A percentile compares a stretch with the other conserved stretches of the same genome.
Evolutionary conservation across 257 asterid species (phyloP).

Genomic region (Solanum pimpinellifolium): DNA sequence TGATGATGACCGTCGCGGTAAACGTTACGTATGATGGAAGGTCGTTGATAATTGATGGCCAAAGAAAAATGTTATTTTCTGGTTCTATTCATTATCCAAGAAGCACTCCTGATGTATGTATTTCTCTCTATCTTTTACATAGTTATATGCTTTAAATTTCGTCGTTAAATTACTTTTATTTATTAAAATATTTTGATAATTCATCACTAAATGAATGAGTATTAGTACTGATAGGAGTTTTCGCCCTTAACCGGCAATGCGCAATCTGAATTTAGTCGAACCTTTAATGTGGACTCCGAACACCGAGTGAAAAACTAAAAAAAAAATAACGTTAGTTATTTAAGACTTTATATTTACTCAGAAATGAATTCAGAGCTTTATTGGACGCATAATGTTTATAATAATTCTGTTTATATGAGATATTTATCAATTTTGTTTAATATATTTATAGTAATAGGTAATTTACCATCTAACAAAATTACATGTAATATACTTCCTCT

Average conservation of each 20-base stretch:
- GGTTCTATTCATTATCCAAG: constrained; percentile 90
- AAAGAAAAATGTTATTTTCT: constrained; percentile 55
- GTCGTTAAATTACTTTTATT: no score
- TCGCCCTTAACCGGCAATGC: no score
- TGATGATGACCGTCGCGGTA: constrained; percentile 11
- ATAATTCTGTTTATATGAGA: background rate
- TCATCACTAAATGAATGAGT: background rate
- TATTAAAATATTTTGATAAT: no score
- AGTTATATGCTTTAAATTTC: background rate
- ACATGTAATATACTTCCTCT: background rate
- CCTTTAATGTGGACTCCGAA: accelerated
- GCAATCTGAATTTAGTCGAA: accelerated
- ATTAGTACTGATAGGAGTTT: no score
- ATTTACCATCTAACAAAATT: background rate
- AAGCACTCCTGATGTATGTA: constrained; percentile 71
- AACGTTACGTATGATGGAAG: constrained; percentile 62
- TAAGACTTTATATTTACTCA: no score
- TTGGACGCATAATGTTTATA: no score
- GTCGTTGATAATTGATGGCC: constrained; percentile 55
- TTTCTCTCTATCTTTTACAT: background rate
- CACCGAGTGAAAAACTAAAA: no score
- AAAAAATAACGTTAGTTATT: no score
- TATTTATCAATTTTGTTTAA: background rate
- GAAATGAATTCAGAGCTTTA: no score
- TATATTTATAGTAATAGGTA: background rate